A percentile compares a stretch with the other conserved stretches of the same genome.
Conservation (phyloP, 1,284 basidiomycete genomes). For the Puccinia hordei region DNA sequence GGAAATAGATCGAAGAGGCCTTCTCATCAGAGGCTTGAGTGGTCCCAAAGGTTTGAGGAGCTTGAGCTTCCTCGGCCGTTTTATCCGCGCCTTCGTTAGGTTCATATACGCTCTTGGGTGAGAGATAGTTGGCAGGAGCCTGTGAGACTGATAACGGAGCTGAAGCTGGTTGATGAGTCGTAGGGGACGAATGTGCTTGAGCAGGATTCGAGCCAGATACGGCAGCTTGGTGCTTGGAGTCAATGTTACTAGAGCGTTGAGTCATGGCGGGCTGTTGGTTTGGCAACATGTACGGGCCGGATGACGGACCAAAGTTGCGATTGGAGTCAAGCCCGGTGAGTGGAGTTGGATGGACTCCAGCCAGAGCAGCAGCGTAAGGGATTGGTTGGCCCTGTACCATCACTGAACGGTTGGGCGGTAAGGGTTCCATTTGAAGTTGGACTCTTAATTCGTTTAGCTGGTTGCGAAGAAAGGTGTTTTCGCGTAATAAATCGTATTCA, state of each 20-base stretch:
- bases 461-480: constrained; percentile 55
- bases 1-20: constrained; percentile 5
- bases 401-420: constrained; percentile 52
- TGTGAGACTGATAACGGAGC: constrained; percentile 9
- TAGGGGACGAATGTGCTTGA: background rate
- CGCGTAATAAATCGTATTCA: constrained; percentile 53
- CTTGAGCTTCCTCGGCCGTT: background rate
- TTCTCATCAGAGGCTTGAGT: background rate
- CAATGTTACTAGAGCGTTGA: background rate
- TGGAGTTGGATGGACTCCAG: background rate
- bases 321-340: background rate
- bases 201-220: background rate
- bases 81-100: background rate
- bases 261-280: constrained; percentile 9
- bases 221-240: constrained; percentile 5
- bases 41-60: background rate
- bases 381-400: background rate
- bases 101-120: background rate
- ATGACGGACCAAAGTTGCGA: background rate
- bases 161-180: constrained; percentile 20
- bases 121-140: background rate
- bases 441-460: constrained; percentile 55
- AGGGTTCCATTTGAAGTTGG: constrained; percentile 53
- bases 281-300: background rate
- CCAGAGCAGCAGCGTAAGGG: constrained; percentile 5